These are phyloP conservation scores for Plenodomus tracheiphilus DNA, from an alignment of 2,329 filamentous ascomycete species.

Conservation along the genomic window DNA sequence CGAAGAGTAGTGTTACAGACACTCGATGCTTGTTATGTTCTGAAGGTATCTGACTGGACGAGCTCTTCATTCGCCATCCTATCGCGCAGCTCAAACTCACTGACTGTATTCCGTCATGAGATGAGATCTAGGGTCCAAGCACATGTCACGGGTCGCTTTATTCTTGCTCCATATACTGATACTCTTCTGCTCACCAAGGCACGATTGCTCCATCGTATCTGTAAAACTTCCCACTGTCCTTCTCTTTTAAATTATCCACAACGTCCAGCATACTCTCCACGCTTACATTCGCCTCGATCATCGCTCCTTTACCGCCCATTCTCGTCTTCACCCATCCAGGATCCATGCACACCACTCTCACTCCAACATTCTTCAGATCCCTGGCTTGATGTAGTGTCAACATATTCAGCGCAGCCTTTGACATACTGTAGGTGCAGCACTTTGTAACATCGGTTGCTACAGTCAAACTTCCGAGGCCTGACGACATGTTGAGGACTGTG, in stretches of 20 bases:
- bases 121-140: not conserved
- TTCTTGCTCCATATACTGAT: no score
- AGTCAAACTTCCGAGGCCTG: constrained; percentile 38
- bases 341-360: constrained; percentile 47
- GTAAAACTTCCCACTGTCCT: constrained; percentile 44
- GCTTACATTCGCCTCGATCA: constrained; percentile 44
- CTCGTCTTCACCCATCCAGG: constrained; percentile 52
- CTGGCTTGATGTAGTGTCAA: constrained; percentile 49
- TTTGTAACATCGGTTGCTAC: constrained; percentile 37
- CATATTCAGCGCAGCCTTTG: constrained; percentile 52
- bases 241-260: constrained; percentile 34
- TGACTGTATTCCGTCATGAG: no score
- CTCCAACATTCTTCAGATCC: constrained; percentile 34
- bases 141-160: not conserved
- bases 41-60: no score
- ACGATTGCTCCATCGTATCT: constrained; percentile 42
- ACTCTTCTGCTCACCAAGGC: constrained; percentile 31
- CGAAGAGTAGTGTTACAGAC: no score
- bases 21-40: no score
- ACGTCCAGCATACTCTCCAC: constrained; percentile 46
- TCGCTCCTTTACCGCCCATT: constrained; percentile 49
- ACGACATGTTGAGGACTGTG: constrained; percentile 42
- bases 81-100: no score
- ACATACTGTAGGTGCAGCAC: constrained; percentile 48
- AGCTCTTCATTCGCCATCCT: no score